Conservation (phyloP, 2,329 filamentous ascomycete genomes). For the Monosporascus sp. region DNA sequence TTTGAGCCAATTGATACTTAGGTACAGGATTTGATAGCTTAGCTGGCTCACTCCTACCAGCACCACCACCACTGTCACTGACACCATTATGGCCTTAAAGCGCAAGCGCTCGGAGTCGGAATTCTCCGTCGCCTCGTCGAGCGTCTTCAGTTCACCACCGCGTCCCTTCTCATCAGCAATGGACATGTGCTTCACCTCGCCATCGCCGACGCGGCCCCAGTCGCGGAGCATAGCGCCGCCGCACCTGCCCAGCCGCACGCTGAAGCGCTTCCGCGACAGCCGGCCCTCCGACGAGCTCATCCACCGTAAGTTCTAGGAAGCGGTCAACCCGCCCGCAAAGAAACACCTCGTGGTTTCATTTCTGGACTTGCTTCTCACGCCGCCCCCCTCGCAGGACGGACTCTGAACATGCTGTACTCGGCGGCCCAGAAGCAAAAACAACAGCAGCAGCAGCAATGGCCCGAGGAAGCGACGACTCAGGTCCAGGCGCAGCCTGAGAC, state of each 20-base stretch:
- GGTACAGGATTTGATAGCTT: too few relatives aligned
- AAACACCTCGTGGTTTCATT: not conserved
- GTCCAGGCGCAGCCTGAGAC: slow-evolving; percentile 7
- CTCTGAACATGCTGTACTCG: slow-evolving; percentile 49
- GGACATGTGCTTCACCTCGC: slow-evolving; percentile 23
- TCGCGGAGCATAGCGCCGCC: slow-evolving; percentile 30
- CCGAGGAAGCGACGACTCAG: slow-evolving; percentile 7
- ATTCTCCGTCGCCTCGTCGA: slow-evolving; percentile 43
- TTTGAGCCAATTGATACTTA: too few relatives aligned
- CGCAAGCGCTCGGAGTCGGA: slow-evolving; percentile 59
- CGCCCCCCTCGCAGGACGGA: slow-evolving; percentile 39
- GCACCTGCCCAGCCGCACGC: slow-evolving; percentile 50
- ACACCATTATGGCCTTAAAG: slow-evolving; percentile 46
- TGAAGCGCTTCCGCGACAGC: slow-evolving; percentile 56
- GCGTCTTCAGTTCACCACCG: slow-evolving; percentile 35
- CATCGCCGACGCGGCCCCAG: slow-evolving; percentile 22
- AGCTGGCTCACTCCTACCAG: too few relatives aligned
- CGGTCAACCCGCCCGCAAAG: slow-evolving; percentile 1
- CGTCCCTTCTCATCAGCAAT: slow-evolving; percentile 29
- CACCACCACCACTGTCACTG: not conserved
- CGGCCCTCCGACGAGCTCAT: slow-evolving; percentile 51
- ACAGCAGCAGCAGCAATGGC: slow-evolving; percentile 18
- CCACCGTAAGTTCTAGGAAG: slow-evolving; percentile 40
- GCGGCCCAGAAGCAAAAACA: slow-evolving; percentile 41
- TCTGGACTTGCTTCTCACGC: slow-evolving; percentile 11